Base-by-base conservation (phyloP, 306 rosid species). In the Cercis canadensis region DNA sequence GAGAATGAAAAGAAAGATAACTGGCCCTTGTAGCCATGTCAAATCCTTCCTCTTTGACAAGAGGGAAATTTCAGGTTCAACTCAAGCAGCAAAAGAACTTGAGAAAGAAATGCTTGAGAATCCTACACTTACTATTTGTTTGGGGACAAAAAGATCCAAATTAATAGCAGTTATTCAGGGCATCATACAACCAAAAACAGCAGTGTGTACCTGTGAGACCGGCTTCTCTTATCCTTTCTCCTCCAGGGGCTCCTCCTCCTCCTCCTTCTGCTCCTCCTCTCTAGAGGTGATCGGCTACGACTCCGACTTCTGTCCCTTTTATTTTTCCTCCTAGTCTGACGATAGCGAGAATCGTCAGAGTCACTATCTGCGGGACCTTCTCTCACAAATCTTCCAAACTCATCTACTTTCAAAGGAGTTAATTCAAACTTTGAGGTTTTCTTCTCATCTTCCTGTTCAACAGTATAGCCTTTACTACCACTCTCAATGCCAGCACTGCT, bases 331-430 rank as follows among this genome's bases (percentile, higher is more conserved):
- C 82, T 70, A 67, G 77, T 80, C 46, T 71, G 70, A 70, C 29
- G 65, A 80, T 80, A 41, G 75, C 17, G 69, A 76, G 88, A 85
- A 76, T 77, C 87, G 57, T 88, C 96, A 66, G 89, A 86, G 56
- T 82, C 90, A 57, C 95, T 89, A 72, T 89, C 95, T 81, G 85
- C 67, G 61, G 82, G 70, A 81, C 86, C 88, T 62, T 89, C 99
- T 76, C 78, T 84, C 11, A 70, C 79, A 74, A 89, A 70, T 74
- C 99, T 94, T 72, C 99, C 99, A 41, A 87, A 94, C 81, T 91
- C 84, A 76, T 94, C 99, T 56, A 89, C 89, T 80, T 87, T 84
- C 16, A 75, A 46, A 33, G 78, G 75, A 79, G 76, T 81, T 41
- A 70, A 44, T 73, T 83, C 84, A 49, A 64, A 13, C 75, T 83